Base-by-base conservation (phyloP, 345 rosid species). In the Erucastrum elatum region DNA sequence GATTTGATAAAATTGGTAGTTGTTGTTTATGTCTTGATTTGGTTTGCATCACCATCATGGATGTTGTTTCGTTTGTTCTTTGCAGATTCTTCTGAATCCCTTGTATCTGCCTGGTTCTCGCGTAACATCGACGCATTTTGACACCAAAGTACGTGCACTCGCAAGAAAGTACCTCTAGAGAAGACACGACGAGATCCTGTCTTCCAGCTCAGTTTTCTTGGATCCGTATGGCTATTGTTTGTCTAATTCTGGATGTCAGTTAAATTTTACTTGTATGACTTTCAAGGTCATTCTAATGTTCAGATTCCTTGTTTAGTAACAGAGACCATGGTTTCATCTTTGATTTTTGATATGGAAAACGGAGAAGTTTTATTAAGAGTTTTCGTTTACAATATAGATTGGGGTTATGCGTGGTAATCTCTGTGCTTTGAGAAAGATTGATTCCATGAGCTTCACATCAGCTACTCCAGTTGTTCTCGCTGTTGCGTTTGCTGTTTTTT, bases 101-200 rank as follows among this genome's bases (percentile, higher is more conserved):
- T 88, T 91, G 29, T 96, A 91, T 78, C 78, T 96, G 80, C 98
- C 97, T 0, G 97, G 99, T 64, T 93, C 98, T 75, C 91, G 96
- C 80, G 88, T 96, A 4, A 68, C 95, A 25, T 90, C 97, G 11
- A 83, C 98, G 17, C 96, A 93, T 87, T 96, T 96, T 16, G 97
- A 93, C 80, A 91, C 98, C 17, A 90, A 96, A 84, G 96, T 93
- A 13, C 95, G 97, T 1, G 94, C 93, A 0, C 97, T 91, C 62
- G 99, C 98, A 59, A 93, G 98, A 77, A 96, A 96, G 74, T 89
- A 93, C 80, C 82, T 91, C 3, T 95, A 87, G 85, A 71, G 26
- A 68, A 69, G 59, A 63, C 3, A 29, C 31, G 31, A 29, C 1
- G 34, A 74, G 59, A 11, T 51, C 27, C 59, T 16, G 29, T 76